phyloP scores from a whole-genome alignment of 495 filamentous ascomycete species.

The Xeromyces bisporus region DNA sequence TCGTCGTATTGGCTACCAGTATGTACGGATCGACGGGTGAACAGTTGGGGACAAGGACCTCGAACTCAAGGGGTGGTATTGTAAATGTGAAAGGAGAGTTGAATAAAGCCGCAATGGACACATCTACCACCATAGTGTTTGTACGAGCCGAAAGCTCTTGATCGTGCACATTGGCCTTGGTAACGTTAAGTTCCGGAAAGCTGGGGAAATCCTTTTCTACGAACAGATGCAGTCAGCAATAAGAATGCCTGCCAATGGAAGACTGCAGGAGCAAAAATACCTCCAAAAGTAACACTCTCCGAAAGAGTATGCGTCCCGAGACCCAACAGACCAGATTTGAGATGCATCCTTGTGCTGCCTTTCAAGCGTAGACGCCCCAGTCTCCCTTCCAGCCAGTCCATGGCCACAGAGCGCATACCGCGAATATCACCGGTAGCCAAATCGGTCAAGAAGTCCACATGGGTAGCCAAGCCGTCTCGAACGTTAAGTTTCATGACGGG shows the following conservation, averaged over 20 bases:
- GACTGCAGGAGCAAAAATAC: no score
- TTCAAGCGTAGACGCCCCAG: slow-evolving; percentile 48
- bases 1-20: slow-evolving; percentile 59
- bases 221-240: no score
- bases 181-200: slow-evolving; percentile 63
- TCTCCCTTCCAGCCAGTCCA: slow-evolving; percentile 72
- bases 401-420: slow-evolving; percentile 60
- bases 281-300: slow-evolving; percentile 60
- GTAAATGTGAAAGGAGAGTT: slow-evolving; percentile 56
- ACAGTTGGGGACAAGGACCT: slow-evolving; percentile 70
- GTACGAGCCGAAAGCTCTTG: slow-evolving; percentile 27
- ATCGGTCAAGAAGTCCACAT: slow-evolving; percentile 62
- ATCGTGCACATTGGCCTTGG: slow-evolving; percentile 59
- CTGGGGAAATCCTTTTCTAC: slow-evolving; percentile 49
- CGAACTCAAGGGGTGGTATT: slow-evolving; percentile 66
- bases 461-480: slow-evolving; percentile 56
- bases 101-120: slow-evolving; percentile 49
- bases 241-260: no score
- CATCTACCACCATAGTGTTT: slow-evolving; percentile 60
- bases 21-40: slow-evolving; percentile 41
- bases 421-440: slow-evolving; percentile 60
- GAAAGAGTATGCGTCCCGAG: slow-evolving; percentile 57
- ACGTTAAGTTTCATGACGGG: slow-evolving; percentile 60
- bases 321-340: slow-evolving; percentile 62
- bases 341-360: slow-evolving; percentile 47